Evolutionary conservation across 2,329 filamentous ascomycete species (phyloP), one percentile per base, ranked within the genome.

Genomic region (Ophiostoma fasciatum): DNA sequence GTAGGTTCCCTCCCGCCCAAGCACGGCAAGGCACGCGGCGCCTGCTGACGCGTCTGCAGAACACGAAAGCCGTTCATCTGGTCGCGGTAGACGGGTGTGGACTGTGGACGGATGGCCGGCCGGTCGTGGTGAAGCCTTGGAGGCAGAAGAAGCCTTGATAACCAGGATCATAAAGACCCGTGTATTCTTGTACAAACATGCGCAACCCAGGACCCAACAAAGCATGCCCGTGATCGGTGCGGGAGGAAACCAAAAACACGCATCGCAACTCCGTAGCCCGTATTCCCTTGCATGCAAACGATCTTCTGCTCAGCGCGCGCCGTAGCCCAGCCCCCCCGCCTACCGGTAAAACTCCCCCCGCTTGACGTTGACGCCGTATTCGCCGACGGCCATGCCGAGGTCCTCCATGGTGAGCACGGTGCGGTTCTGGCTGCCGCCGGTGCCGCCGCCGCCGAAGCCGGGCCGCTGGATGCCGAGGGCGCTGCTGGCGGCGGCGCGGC

Each of bases 391-490:
- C 85, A 96, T 96, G 13, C 90, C 90, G 49, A 98, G 58, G 56
- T 98, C 90, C 60, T 98, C 90, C 90, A 98, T 96, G 1, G 90
- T 96, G 43, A 98, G 66, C 37, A 98, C 88, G 14, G 90, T 94
- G 44, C 85, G 71, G 45, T 92, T 93, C 61, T 92, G 83, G 37
- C 77, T 82, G 2, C 83, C 82, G 20, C 87, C 85, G 50, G 85
- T 82, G 0, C 87, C 87, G 47, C 88, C 88, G 44, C 88, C 90
- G 13, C 83, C 84, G 51, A 78, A 88, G 1, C 82, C 82, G 18
- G 81, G 74, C 34, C 82, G 63, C 61, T 87, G 80, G 42, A 82
- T 79, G 3, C 77, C 84, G 45, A 80, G 61, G 53, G 77, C 69
- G 47, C 73, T 69, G 44, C 59, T 62, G 53, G 77, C 69, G 47